Evolutionary conservation across 495 filamentous ascomycete species (phyloP).

Genomic region (Aspergillus sparsus): DNA sequence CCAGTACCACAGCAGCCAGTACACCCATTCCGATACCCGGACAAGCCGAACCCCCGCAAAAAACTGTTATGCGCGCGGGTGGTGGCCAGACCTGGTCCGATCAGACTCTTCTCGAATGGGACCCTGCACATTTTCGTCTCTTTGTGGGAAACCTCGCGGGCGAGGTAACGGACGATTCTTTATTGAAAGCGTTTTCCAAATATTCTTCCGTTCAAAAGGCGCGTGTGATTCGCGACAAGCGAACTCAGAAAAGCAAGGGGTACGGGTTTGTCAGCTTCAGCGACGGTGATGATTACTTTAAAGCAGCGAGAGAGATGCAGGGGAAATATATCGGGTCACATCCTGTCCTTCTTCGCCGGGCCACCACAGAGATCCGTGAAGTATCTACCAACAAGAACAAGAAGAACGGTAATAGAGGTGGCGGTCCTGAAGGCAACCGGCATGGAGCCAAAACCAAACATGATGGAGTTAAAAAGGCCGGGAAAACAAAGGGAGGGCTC

Average conservation of each 20-base stretch:
- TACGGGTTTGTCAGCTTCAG: slow-evolving; percentile 97
- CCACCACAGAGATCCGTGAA: slow-evolving; percentile 86
- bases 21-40: slow-evolving; percentile 42
- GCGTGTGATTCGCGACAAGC: slow-evolving; percentile 93
- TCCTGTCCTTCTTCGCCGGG: slow-evolving; percentile 80
- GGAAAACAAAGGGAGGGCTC: slow-evolving; percentile 78
- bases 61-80: slow-evolving; percentile 81
- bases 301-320: slow-evolving; percentile 94
- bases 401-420: slow-evolving; percentile 45
- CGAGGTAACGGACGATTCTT: slow-evolving; percentile 93
- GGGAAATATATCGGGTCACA: slow-evolving; percentile 99
- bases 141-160: slow-evolving; percentile 98
- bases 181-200: slow-evolving; percentile 87
- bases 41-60: slow-evolving; percentile 49
- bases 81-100: slow-evolving; percentile 92
- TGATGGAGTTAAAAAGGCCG: slow-evolving; percentile 74
- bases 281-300: slow-evolving; percentile 93
- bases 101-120: slow-evolving; percentile 86
- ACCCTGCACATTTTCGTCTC: slow-evolving; percentile 89
- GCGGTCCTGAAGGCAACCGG: slow-evolving; percentile 35
- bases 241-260: slow-evolving; percentile 90
- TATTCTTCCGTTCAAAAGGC: slow-evolving; percentile 90
- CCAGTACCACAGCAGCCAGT: slow-evolving; percentile 31
- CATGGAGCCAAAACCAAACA: slow-evolving; percentile 49
- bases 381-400: slow-evolving; percentile 50